These are phyloP conservation scores for Colletotrichum sp. DNA, from an alignment of 2,329 filamentous ascomycete species.

Conservation along the genomic window DNA sequence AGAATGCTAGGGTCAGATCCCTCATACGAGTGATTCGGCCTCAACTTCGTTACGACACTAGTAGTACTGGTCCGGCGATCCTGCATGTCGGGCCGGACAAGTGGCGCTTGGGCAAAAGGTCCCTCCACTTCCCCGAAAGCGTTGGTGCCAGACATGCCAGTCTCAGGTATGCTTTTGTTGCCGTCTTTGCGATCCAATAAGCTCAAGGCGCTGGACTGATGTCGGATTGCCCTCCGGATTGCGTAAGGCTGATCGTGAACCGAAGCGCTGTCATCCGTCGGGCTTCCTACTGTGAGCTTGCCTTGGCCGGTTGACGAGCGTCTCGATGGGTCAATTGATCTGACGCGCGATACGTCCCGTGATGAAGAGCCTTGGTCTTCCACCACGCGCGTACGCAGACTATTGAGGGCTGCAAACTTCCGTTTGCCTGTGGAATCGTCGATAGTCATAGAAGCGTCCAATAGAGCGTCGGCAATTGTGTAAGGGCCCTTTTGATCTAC, in stretches of 20 bases:
- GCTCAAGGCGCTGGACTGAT: constrained; percentile 64
- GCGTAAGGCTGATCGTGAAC: constrained; percentile 47
- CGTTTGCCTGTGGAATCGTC: constrained; percentile 67
- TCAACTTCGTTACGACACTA: constrained; percentile 21
- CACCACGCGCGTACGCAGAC: constrained; percentile 24
- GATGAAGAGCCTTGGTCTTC: constrained; percentile 27
- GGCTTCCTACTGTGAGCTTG: constrained; percentile 27
- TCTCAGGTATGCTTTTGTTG: constrained; percentile 63
- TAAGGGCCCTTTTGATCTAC: constrained; percentile 57
- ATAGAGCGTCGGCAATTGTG: constrained; percentile 87
- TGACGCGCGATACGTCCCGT: constrained; percentile 30
- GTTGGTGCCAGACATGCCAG: constrained; percentile 62
- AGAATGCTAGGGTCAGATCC: constrained; percentile 76
- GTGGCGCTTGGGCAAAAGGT: constrained; percentile 49
- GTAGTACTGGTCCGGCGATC: constrained; percentile 27
- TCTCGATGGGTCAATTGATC: constrained; percentile 42
- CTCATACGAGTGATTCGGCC: constrained; percentile 76
- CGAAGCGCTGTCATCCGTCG: constrained; percentile 37
- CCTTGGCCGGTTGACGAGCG: constrained; percentile 34
- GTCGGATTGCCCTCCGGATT: constrained; percentile 52
- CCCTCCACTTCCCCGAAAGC: constrained; percentile 66
- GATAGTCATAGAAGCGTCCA: constrained; percentile 90
- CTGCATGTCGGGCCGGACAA: constrained; percentile 35
- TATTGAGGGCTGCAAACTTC: constrained; percentile 56
- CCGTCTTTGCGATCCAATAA: constrained; percentile 64